A percentile compares a stretch with the other conserved stretches of the same genome.
Conservation (phyloP, 2,329 filamentous ascomycete genomes). For the Mollisia scopiformis region DNA sequence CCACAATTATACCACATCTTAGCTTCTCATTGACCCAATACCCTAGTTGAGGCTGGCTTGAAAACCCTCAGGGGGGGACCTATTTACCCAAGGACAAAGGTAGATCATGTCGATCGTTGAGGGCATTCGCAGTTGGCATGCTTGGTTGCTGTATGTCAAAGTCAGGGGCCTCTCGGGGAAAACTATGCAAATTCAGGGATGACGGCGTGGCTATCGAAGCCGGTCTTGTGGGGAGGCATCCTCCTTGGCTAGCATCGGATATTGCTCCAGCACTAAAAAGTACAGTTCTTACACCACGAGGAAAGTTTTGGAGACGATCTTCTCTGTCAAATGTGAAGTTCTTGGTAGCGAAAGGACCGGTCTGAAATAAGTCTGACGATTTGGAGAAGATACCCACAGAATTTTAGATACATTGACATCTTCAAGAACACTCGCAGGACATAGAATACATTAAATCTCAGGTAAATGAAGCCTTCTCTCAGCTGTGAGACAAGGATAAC, state of each 20-base stretch:
- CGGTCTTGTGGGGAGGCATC: not conserved
- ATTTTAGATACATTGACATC: too few species aligned
- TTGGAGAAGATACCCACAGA: too few species aligned
- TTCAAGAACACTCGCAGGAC: too few species aligned
- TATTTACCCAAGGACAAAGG: too few species aligned
- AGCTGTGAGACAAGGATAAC: not conserved
- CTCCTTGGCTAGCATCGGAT: conserved; percentile 6
- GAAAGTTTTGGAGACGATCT: not conserved
- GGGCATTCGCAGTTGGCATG: conserved; percentile 4
- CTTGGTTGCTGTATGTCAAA: conserved; percentile 3
- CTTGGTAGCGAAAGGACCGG: not conserved
- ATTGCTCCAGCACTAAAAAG: not conserved
- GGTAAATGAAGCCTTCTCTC: not conserved
- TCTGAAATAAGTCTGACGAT: not conserved
- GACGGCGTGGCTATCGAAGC: conserved; percentile 9
- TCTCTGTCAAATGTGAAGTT: not conserved
- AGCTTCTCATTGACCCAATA: too few species aligned
- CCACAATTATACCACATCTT: too few species aligned
- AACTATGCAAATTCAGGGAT: conserved; percentile 8
- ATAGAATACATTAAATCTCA: too few species aligned
- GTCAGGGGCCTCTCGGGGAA: conserved; percentile 2
- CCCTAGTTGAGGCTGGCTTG: too few species aligned
- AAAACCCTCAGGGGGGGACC: too few species aligned
- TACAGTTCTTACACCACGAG: not conserved
- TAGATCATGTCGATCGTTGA: conserved; percentile 15